These are phyloP conservation scores for Eimeria falciformis DNA, from an alignment of 169 alveolate genomes.

Conservation along the genomic window DNA sequence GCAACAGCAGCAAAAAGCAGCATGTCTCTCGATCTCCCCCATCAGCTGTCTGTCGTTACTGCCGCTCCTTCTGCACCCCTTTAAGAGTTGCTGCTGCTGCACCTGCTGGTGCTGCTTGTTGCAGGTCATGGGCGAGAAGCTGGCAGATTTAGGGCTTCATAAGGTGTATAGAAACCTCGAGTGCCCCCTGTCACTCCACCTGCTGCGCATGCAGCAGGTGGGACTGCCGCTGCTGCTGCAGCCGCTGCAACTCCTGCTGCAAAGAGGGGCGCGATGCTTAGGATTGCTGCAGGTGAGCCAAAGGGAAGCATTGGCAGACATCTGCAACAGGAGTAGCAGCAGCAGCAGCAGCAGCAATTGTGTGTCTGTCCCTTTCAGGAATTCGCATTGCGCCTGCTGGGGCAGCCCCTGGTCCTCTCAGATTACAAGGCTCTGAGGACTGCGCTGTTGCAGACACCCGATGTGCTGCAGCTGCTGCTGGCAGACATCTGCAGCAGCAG, in stretches of 20 bases:
- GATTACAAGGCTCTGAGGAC: slow-evolving; percentile 1
- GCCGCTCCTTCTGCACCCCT: background rate
- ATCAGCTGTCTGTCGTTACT: background rate
- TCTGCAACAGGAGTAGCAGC: background rate
- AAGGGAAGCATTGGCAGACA: no score
- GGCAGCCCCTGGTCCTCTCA: background rate
- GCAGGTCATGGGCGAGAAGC: background rate
- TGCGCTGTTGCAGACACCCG: background rate
- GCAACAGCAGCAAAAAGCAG: background rate
- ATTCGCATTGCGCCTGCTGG: background rate
- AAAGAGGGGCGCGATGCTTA: slow-evolving; percentile 8
- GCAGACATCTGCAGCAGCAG: background rate
- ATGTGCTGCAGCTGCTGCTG: background rate
- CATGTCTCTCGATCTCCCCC: background rate
- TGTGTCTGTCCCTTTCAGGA: background rate
- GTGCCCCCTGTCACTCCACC: background rate
- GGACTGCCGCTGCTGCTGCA: slow-evolving; percentile 10
- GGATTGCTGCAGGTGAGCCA: background rate
- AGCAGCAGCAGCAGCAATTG: slow-evolving; percentile 1
- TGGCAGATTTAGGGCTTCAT: background rate
- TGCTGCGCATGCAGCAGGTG: slow-evolving; percentile 22
- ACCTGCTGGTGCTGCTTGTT: background rate
- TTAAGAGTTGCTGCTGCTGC: background rate
- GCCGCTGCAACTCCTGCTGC: background rate
- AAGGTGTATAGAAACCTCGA: background rate